Evolutionary conservation across 768 basidiomycete genomes (phyloP), one percentile per base, ranked within the genome.

Genomic region (Calocybe cyanea): DNA sequence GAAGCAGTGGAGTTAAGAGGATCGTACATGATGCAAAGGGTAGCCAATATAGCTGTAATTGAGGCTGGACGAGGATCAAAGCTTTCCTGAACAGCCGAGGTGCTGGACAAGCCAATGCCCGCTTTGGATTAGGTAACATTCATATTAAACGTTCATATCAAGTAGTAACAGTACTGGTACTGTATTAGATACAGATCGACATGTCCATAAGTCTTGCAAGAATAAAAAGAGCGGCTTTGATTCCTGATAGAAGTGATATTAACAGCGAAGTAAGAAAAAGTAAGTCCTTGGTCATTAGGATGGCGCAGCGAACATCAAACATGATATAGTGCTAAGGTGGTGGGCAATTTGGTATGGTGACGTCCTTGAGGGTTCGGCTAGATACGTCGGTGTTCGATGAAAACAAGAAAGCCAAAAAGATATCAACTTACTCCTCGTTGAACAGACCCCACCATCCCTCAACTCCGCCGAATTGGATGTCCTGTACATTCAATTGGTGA

Each of bases 401-500:
- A 28, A 15, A 35, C 20, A 36, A 30, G 13, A 4, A 21, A 6
- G 11, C 25, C 25, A 28, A 28, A 28, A n/a, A 7, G n/a, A 32
- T 6, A 18, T 49, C 4, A 2, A 64, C 71, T 52, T 50, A 75
- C 73, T 74, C 63, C 50, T 65, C 63, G 46, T 67, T 67, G 52
- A 75, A 74, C 20, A 75, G 53, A 53, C 73, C 73, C 73, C 73
- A 75, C 60, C 69, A 68, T n/a, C 72, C 71, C 64, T 74, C 92
- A 35, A 94, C 91, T 50, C 91, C 92, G 53, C 91, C 91, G 56
- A 75, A 94, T 52, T 71, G 57, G 2, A 50, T 52, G 56, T 77
- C 76, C 77, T 84, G 43, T 14, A 38, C 19, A n/a, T n/a, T 23
- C n/a, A 18, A 33, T 11, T 2, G 11, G 28, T 11, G 19, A 14